Percentiles rank a stretch among this genome's conserved stretches.
Conservation (phyloP, 495 filamentous ascomycete species). For the Podospora conica region DNA sequence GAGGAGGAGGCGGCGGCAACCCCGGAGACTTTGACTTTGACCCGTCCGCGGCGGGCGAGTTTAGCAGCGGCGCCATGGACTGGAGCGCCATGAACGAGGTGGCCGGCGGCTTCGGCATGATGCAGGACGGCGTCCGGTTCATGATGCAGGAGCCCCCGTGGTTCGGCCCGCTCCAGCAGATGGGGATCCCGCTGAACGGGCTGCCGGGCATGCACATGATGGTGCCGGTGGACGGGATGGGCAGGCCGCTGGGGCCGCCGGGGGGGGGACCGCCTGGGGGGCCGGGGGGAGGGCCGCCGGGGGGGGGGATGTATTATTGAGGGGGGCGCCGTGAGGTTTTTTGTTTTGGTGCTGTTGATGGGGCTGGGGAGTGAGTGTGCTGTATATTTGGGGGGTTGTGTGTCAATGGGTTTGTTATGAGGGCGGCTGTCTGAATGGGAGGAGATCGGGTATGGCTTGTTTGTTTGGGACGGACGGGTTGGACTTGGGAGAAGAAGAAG, state of each 20-base stretch:
- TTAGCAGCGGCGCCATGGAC: constrained; percentile 47
- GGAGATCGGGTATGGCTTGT: too few species aligned
- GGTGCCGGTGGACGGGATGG: constrained; percentile 1
- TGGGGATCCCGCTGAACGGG: neutral
- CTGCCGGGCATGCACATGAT: neutral
- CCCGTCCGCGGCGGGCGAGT: constrained; percentile 35
- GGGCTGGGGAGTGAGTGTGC: too few species aligned
- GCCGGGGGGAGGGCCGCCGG: neutral
- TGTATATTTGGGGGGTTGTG: too few species aligned
- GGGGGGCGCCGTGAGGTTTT: neutral
- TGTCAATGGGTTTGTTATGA: too few species aligned
- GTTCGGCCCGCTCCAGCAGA: constrained; percentile 6
- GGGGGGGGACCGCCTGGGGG: neutral
- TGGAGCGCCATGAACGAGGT: constrained; percentile 40
- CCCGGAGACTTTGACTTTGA: constrained; percentile 34
- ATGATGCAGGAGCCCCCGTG: constrained; percentile 26
- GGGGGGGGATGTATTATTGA: neutral
- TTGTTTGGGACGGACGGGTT: too few species aligned
- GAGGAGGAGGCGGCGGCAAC: constrained; percentile 29
- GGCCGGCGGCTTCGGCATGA: constrained; percentile 20
- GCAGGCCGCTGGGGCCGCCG: neutral
- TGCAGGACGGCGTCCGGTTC: constrained; percentile 25
- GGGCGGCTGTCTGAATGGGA: too few species aligned
- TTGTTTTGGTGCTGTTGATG: neutral
- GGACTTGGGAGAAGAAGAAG: too few species aligned